Percentiles rank a stretch among this genome's conserved stretches.
phyloP scores from a whole-genome alignment of 352 stramenopile genomes.

The Pythium apleroticum region DNA sequence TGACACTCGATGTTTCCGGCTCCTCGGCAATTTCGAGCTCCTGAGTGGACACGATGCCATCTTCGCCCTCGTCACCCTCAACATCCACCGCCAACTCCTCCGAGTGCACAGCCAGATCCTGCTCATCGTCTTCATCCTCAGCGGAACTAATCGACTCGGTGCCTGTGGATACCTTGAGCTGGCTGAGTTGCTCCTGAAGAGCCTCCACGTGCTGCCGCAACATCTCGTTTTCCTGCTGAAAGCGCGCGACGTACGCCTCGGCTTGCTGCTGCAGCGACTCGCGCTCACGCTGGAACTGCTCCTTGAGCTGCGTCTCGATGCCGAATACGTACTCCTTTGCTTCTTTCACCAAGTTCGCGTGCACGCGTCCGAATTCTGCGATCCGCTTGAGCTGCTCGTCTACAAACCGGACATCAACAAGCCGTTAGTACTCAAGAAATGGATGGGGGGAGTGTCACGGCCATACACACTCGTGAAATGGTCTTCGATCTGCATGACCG shows the following conservation, averaged over 20 bases:
- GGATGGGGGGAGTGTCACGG: neutral
- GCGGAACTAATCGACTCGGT: neutral
- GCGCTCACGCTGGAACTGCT: constrained; percentile 52
- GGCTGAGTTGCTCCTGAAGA: constrained; percentile 33
- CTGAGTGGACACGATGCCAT: neutral
- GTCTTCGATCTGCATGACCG: constrained; percentile 60
- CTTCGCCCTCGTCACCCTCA: neutral
- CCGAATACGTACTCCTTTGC: constrained; percentile 63
- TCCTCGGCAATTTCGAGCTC: neutral
- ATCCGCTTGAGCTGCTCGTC: constrained; percentile 81
- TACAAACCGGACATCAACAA: constrained; percentile 17
- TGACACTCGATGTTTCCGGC: neutral
- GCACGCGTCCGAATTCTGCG: constrained; percentile 70
- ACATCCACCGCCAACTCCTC: neutral
- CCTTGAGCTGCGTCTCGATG: constrained; percentile 51
- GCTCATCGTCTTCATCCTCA: neutral
- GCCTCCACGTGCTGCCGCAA: constrained; percentile 28
- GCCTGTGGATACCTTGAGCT: constrained; percentile 1
- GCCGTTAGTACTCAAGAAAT: neutral
- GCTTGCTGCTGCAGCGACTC: constrained; percentile 43
- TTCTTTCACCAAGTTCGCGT: constrained; percentile 63
- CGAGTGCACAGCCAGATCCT: neutral
- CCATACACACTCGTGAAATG: constrained; percentile 59
- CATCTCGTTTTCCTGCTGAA: constrained; percentile 42
- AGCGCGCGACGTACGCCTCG: constrained; percentile 53